These are phyloP conservation scores for Fusarium abutilonis DNA, from an alignment of 2,329 filamentous ascomycete species.

Conservation along the genomic window DNA sequence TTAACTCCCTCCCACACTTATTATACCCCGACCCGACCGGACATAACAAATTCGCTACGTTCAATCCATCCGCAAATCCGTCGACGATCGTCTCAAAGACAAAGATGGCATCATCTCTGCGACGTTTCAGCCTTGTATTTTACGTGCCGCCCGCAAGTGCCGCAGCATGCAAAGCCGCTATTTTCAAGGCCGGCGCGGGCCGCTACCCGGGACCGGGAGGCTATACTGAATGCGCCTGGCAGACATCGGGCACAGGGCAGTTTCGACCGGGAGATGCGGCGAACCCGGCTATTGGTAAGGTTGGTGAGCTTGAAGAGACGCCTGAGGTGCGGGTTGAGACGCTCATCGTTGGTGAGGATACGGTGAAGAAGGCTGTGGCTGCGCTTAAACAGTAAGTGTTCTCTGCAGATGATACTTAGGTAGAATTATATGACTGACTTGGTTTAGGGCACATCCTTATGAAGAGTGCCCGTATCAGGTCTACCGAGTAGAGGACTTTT, in stretches of 20 bases:
- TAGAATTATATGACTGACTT: neutral
- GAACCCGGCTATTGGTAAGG: slow-evolving; percentile 69
- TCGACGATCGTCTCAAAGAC: neutral
- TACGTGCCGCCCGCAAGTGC: slow-evolving; percentile 57
- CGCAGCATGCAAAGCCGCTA: slow-evolving; percentile 63
- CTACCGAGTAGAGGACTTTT: slow-evolving; percentile 42
- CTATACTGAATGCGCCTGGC: slow-evolving; percentile 66
- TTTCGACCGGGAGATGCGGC: slow-evolving; percentile 71
- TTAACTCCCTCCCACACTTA: no score
- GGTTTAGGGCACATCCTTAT: slow-evolving; percentile 45
- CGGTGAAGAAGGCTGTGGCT: slow-evolving; percentile 64
- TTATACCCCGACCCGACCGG: no score
- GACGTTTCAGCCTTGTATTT: slow-evolving; percentile 58
- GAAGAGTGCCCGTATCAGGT: slow-evolving; percentile 44
- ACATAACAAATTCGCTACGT: no score
- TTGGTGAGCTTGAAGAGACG: slow-evolving; percentile 66
- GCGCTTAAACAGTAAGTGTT: slow-evolving; percentile 69
- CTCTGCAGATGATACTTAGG: rapidly evolving
- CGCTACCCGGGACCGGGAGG: slow-evolving; percentile 60
- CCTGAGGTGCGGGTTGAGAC: slow-evolving; percentile 72
- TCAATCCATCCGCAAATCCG: no score
- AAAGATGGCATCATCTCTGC: slow-evolving; percentile 31
- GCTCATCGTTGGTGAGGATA: slow-evolving; percentile 67
- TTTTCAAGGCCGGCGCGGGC: slow-evolving; percentile 68
- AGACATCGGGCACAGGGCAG: slow-evolving; percentile 66